Evolutionary conservation across 75 land plant species (phyloP), one percentile per base, ranked within the genome.

Genomic region (Picea sitchensis): DNA sequence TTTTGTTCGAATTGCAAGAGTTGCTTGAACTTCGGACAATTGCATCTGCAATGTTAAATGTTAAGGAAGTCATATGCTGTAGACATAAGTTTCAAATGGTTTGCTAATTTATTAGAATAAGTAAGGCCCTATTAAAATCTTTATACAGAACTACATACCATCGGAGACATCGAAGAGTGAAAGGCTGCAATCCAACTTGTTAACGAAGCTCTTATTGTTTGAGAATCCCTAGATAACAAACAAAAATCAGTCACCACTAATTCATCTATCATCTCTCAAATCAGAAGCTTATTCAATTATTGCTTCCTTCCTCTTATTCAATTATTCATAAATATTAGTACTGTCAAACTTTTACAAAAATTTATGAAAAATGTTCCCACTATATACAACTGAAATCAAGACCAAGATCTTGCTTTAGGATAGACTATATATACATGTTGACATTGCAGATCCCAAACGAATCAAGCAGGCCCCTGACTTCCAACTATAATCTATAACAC

Each of bases 161-260:
- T 64, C 34, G 83, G 88, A 76, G 87, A 77, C 44, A 81, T 62
- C 11, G 87, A 77, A 13, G 87, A 86, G 54, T 84, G 87, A 74
- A 86, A 86, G 12, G 88, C 81, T 15, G 79, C 87, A 67, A 80
- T 73, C 88, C 88, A 86, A 62, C 73, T 85, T 63, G 79, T 74
- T 44, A 86, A 64, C 26, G 83, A 56, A 84, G 65, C 58, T 67
- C 73, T 81, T n/a, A 86, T 59, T 65, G 54, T 78, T 81, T 76
- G 80, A 59, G 71, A 71, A 54, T 71, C 75, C 80, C 88, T 86
- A 58, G 44, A 44, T 41, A 20, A 23, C 44, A 17, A 71, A 71
- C 47, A 15, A 38, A 41, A 71, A 21, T 11, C 73, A 71, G 8
- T 41, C 21, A n/a, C 8, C 47, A 71, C 18, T 44, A 44, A 47